Conservation (phyloP, 805 yeast genomes). For the Saccharomycopsis oosterbeekiorum region DNA sequence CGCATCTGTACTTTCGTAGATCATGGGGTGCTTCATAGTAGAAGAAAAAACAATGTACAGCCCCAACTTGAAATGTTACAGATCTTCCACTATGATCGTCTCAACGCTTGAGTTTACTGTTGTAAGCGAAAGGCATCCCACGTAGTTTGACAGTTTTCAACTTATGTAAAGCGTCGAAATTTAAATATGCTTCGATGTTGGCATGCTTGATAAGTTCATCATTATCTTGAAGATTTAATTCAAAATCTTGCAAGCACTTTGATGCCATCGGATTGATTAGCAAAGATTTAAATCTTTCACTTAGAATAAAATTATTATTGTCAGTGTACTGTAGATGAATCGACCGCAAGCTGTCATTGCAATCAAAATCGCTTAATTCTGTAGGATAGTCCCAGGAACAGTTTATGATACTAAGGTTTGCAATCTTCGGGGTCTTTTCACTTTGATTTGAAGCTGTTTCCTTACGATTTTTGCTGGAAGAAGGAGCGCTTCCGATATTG, state of each 20-base stretch:
- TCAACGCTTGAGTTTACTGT: neutral
- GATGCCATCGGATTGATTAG: slow-evolving; percentile 8
- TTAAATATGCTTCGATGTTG: slow-evolving; percentile 9
- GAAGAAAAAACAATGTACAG: too few relatives aligned
- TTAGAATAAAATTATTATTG: slow-evolving; percentile 10
- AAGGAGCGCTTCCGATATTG: neutral
- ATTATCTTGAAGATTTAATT: slow-evolving; percentile 8
- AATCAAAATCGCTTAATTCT: slow-evolving; percentile 4
- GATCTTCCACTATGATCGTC: neutral
- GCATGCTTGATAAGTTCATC: slow-evolving; percentile 8
- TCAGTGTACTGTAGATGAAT: slow-evolving; percentile 1
- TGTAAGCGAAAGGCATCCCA: slow-evolving; percentile 5
- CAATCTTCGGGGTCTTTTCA: neutral
- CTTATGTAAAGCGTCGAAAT: neutral
- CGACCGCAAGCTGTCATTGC: neutral
- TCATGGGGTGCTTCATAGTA: too few relatives aligned
- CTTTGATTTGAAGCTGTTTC: neutral
- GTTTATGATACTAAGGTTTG: slow-evolving; percentile 8
- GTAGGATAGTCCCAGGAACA: slow-evolving; percentile 17
- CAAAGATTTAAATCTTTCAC: slow-evolving; percentile 13
- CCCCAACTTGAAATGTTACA: too few relatives aligned
- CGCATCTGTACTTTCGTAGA: neutral
- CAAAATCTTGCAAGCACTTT: neutral
- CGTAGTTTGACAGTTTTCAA: neutral
- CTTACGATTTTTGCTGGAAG: too few relatives aligned